Evolutionary conservation across 305 asterid species (phyloP), one percentile per base, ranked within the genome.

Genomic region (Fraxinus greggii): DNA sequence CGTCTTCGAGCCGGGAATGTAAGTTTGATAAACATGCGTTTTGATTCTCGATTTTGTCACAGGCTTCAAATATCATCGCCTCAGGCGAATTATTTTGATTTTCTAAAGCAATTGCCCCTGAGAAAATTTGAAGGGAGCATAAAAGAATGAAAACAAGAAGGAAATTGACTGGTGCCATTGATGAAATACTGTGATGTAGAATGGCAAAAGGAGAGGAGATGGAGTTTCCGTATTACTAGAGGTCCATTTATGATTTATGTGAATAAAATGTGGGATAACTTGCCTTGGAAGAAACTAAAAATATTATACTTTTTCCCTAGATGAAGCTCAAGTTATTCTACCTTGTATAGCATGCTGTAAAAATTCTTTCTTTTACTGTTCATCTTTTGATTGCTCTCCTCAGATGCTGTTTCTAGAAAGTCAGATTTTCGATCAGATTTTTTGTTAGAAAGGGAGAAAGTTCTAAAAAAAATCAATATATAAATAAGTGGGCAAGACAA

Each of bases 51-150:
- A 92, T 80, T 26, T 88, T 86, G 79, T 86, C 59, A 77, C 99
- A 95, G 19, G 94, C 95, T 82, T 80, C 89, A 31, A 83, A 33
- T 76, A 92, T 92, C 81, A 95, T 80, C 91, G 93, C 40, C 77
- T 92, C 77, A 3, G 89, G 79, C 54, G 90, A 84, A n/a, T 75
- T 83, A 86, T 82, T 80, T 85, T 86, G 92, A 7, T 81, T 51
- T 13, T 13, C 21, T 17, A 69, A 26, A 13, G 15, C 4, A 35
- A 21, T 17, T 31, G 51, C 78, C 45, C 77, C 76, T 78, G 85
- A 83, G 12, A 79, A 23, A 36, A 21, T 82, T 61, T 15, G 78
- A 21, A 65, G 79, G 32, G 80, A 79, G 31, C 75, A 74, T 7
- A 72, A 23, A 26, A 87, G 78, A 59, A 72, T 31, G 80, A 86